Evolutionary conservation across 2,329 filamentous ascomycete species (phyloP).

Genomic region (Alternaria burnsii): DNA sequence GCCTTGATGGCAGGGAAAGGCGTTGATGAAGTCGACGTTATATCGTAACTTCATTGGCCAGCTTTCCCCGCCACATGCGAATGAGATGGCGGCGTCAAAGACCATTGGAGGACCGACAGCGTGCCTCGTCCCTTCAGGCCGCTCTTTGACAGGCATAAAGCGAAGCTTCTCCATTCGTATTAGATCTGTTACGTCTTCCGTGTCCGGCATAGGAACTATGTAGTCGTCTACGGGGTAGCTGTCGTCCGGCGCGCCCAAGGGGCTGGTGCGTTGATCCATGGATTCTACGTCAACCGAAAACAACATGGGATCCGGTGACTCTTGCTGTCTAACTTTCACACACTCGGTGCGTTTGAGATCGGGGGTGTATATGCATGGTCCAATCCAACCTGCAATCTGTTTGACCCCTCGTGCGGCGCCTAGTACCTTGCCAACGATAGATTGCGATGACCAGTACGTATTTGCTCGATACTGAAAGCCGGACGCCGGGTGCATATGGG

Average conservation of each 20-base stretch:
- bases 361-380: conserved; percentile 72
- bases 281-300: conserved; percentile 67
- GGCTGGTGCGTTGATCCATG: conserved; percentile 73
- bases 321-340: conserved; percentile 70
- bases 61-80: conserved; percentile 52
- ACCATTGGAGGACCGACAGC: conserved; percentile 44
- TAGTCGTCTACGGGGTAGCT: conserved; percentile 74
- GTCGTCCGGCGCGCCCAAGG: conserved; percentile 70
- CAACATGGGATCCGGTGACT: conserved; percentile 63
- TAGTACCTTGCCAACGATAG: conserved; percentile 78
- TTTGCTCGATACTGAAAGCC: conserved; percentile 81
- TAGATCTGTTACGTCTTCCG: conserved; percentile 67
- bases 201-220: conserved; percentile 65
- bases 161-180: conserved; percentile 74
- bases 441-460: conserved; percentile 78
- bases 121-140: conserved; percentile 36
- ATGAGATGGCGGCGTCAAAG: conserved; percentile 52
- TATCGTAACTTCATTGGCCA: conserved; percentile 51
- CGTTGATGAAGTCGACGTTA: conserved; percentile 54
- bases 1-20: conserved; percentile 53
- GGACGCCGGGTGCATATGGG: conserved; percentile 72
- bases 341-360: conserved; percentile 75
- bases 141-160: conserved; percentile 60
- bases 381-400: conserved; percentile 77
- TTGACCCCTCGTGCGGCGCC: conserved; percentile 72